Conservation (phyloP, 257 asterid genomes). For the Solanum pimpinellifolium region DNA sequence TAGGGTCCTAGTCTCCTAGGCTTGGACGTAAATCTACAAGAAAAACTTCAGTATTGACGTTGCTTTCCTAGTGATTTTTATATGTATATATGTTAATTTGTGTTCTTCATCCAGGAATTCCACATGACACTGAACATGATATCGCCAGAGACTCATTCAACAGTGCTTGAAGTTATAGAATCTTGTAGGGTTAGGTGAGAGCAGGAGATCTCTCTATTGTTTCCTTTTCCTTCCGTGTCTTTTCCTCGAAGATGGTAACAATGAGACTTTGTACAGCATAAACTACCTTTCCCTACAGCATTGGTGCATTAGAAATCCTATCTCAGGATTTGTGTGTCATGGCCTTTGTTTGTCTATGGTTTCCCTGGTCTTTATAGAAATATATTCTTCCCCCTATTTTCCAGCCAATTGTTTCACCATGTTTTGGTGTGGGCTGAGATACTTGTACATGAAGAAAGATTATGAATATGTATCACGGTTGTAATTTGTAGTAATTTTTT, state of each 20-base stretch:
- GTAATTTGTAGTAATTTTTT: not conserved
- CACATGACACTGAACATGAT: slow-evolving; percentile 68
- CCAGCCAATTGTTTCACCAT: not conserved
- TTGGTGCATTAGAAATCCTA: slow-evolving; percentile 2
- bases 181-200: slow-evolving; percentile 60
- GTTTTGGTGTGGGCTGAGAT: not conserved
- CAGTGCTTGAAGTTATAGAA: slow-evolving; percentile 70
- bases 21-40: not conserved
- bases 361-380: not conserved
- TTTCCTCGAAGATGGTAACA: not conserved
- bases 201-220: not conserved
- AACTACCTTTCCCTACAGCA: not conserved
- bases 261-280: not conserved
- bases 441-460: not conserved
- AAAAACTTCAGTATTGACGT: not conserved
- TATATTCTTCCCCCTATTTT: not conserved
- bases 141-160: slow-evolving; percentile 55
- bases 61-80: not conserved
- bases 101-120: slow-evolving; percentile 40
- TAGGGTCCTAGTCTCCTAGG: not conserved
- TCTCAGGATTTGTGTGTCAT: not conserved
- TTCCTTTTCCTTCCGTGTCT: not conserved
- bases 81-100: not conserved
- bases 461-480: not conserved
- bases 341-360: not conserved